These are phyloP conservation scores for Pluteus cervinus DNA, from an alignment of 768 basidiomycete genomes.

Conservation along the genomic window DNA sequence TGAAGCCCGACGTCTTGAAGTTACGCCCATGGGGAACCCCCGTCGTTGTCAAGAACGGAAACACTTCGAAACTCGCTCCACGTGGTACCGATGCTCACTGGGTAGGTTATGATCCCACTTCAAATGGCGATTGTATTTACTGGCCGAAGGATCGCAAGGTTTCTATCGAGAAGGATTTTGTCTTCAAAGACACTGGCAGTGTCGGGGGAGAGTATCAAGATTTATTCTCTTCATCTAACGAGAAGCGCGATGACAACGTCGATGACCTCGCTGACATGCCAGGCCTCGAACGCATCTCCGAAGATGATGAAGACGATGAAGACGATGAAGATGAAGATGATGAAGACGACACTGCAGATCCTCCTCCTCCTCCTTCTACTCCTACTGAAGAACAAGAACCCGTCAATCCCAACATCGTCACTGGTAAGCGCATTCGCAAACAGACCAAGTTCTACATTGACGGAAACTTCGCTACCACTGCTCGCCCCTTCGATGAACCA, in stretches of 20 bases:
- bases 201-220: not conserved
- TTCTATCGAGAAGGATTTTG: not conserved
- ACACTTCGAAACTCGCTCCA: not conserved
- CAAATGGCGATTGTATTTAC: not conserved
- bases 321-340: not conserved
- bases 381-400: no score
- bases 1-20: not conserved
- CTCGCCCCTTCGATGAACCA: no score
- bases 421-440: no score
- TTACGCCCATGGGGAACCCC: not conserved
- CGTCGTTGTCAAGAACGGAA: not conserved
- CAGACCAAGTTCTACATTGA: no score
- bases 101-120: not conserved
- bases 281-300: not conserved
- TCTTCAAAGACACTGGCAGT: not conserved
- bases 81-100: not conserved
- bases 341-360: constrained; percentile 2
- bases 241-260: no score
- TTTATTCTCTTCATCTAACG: no score
- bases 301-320: not conserved
- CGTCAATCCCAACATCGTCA: no score
- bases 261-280: not conserved
- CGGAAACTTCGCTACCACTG: no score
- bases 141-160: not conserved
- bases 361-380: no score